Evolutionary conservation across 306 rosid genomes (phyloP).

Genomic region (Vicia villosa): DNA sequence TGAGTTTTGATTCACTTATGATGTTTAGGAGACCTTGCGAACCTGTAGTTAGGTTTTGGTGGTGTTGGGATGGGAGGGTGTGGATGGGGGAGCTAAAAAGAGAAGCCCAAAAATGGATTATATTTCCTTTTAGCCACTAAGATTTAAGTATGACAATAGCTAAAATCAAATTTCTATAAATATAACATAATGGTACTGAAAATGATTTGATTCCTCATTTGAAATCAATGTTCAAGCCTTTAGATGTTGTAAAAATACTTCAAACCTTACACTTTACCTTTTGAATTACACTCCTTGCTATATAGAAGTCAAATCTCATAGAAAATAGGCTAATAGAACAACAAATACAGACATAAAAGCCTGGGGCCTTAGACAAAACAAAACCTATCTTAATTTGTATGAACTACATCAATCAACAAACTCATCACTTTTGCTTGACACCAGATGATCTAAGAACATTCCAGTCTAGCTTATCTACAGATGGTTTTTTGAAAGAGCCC

Average conservation of each 20-base stretch:
- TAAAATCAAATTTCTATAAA: slow-evolving; percentile 3
- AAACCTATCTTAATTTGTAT: slow-evolving; percentile 27
- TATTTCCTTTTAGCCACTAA: slow-evolving; percentile 12
- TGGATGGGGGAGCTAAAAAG: background rate
- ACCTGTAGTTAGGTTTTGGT: background rate
- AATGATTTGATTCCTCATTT: background rate
- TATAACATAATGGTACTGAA: background rate
- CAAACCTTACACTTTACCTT: slow-evolving; percentile 6
- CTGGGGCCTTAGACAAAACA: slow-evolving; percentile 10
- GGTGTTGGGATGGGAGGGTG: background rate
- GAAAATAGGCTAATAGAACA: slow-evolving; percentile 16
- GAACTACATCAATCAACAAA: slow-evolving; percentile 35
- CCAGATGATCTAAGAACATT: slow-evolving; percentile 65
- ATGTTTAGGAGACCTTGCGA: background rate
- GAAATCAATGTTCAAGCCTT: background rate
- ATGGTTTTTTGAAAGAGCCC: slow-evolving; percentile 66
- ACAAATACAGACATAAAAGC: slow-evolving; percentile 28
- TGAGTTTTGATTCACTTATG: background rate
- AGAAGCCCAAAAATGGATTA: background rate
- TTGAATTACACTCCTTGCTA: background rate
- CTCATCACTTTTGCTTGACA: slow-evolving; percentile 49
- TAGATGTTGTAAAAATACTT: background rate
- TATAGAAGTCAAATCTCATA: background rate
- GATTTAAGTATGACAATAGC: background rate
- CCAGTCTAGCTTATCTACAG: slow-evolving; percentile 66